Base-by-base conservation (phyloP, 768 basidiomycete species). In the Termitomyces bulborhizus region DNA sequence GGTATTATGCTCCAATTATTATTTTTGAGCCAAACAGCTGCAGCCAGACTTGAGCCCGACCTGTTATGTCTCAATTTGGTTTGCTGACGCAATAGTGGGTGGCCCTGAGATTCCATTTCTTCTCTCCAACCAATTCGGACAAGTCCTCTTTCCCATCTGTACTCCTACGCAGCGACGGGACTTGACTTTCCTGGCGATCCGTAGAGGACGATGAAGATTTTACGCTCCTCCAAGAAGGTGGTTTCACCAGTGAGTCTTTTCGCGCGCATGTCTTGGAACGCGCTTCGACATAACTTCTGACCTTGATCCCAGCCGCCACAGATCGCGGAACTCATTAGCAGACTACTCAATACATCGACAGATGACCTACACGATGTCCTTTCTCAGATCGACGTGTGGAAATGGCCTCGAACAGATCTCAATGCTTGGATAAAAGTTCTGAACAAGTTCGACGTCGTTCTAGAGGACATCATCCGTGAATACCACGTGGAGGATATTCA, bases 371-470 rank as follows among this genome's bases (percentile, higher is more conserved):
- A 85, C 3, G 71, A 81, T 48, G 76, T 86, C 55, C 77, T 98
- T 55, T 70, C 78, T 32, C 70, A 79, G 57, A 85, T 95, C 64
- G 82, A 88, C 62, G 69, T 77, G 4, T 99, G 97, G 97, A 86
- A 81, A 68, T 98, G 92, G 88, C 92, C 94, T 36, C 83, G 97
- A 59, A 94, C 94, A 54, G 97, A 99, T 76, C 80, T 99, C 57
- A 93, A 97, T 72, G 85, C 90, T 54, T 99, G 97, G 97, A 85
- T 93, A 69, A 86, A 87, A 66, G 91, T 95, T 55, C 83, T 99
- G 46, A 96, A 99, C 79, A 90, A 89, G 68, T 94, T 99, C 68
- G 97, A 99, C 74, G 75, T 76, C 56, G 84, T 97, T 60, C 79
- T 98, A 62, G 93, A 90, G 65, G 84, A 83, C 40, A 76, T 86